Evolutionary conservation across 1,284 basidiomycete genomes (phyloP).

Genomic region (Porodaedalea pini): DNA sequence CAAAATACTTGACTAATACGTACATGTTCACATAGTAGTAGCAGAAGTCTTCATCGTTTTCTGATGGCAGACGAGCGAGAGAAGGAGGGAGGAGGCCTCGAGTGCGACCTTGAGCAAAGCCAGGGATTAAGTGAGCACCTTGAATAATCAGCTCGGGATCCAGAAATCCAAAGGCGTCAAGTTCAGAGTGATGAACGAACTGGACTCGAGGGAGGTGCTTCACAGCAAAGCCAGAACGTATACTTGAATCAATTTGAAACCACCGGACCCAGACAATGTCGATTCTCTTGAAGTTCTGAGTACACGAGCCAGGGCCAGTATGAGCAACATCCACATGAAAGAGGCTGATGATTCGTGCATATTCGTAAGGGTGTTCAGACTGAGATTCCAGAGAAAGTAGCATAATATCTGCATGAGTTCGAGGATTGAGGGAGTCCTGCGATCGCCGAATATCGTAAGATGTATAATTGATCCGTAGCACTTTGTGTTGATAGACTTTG

Average conservation of each 20-base stretch:
- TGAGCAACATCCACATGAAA: conserved; percentile 17
- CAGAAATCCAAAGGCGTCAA: conserved; percentile 16
- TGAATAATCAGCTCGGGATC: conserved; percentile 12
- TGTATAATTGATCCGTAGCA: conserved; percentile 39
- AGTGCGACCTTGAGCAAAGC: no score
- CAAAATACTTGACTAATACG: no score
- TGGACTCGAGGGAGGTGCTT: conserved; percentile 23
- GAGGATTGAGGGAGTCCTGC: conserved; percentile 38
- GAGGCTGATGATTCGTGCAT: conserved; percentile 23
- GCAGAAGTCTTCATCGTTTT: no score
- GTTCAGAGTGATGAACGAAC: conserved; percentile 4
- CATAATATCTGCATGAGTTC: no score
- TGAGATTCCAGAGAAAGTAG: conserved; percentile 27
- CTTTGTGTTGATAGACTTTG: conserved; percentile 32
- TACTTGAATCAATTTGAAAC: not conserved
- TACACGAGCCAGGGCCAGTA: conserved; percentile 25
- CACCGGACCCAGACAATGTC: no score
- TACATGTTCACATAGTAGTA: no score
- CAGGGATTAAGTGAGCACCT: no score
- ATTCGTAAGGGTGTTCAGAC: conserved; percentile 23
- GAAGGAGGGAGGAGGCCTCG: no score
- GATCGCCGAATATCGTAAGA: conserved; percentile 39
- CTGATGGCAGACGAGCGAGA: no score
- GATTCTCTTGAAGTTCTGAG: conserved; percentile 34
- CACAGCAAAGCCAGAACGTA: not conserved